Conservation (phyloP, 345 rosid species). For the Camelina laxa region DNA sequence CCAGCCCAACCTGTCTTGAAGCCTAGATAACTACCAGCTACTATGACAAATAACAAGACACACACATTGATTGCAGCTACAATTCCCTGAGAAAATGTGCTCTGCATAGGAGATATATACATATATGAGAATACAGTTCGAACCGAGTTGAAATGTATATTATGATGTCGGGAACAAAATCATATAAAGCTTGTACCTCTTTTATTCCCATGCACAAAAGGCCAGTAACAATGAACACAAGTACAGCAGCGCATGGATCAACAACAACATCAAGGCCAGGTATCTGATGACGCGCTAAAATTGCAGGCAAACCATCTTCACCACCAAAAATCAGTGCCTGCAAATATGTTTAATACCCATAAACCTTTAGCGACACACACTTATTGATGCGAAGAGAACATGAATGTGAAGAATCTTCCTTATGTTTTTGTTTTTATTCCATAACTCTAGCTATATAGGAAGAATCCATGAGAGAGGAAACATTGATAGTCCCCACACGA, state of each 20-base stretch:
- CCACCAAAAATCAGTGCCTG: slow-evolving; percentile 96
- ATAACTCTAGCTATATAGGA: not conserved
- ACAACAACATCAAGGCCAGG: slow-evolving; percentile 85
- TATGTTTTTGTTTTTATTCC: not conserved
- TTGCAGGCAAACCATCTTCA: slow-evolving; percentile 65
- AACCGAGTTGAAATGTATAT: not conserved
- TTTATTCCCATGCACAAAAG: slow-evolving; percentile 93
- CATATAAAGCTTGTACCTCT: slow-evolving; percentile 62
- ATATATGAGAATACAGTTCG: not conserved
- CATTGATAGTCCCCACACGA: not conserved
- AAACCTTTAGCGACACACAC: slow-evolving; percentile 19
- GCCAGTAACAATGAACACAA: slow-evolving; percentile 83
- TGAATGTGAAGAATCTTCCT: not conserved
- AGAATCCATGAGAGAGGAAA: not conserved
- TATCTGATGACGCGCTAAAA: slow-evolving; percentile 82
- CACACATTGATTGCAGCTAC: slow-evolving; percentile 80
- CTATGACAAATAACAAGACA: slow-evolving; percentile 81
- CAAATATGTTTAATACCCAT: not conserved
- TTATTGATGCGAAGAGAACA: not conserved
- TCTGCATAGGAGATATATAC: slow-evolving; percentile 55
- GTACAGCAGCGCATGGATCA: slow-evolving; percentile 89
- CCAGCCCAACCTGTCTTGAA: slow-evolving; percentile 94
- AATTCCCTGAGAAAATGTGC: slow-evolving; percentile 81
- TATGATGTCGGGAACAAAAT: not conserved
- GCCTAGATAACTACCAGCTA: slow-evolving; percentile 87